Evolutionary conservation across 2,329 filamentous ascomycete genomes (phyloP).

Genomic region (Hypoxylon sp.): DNA sequence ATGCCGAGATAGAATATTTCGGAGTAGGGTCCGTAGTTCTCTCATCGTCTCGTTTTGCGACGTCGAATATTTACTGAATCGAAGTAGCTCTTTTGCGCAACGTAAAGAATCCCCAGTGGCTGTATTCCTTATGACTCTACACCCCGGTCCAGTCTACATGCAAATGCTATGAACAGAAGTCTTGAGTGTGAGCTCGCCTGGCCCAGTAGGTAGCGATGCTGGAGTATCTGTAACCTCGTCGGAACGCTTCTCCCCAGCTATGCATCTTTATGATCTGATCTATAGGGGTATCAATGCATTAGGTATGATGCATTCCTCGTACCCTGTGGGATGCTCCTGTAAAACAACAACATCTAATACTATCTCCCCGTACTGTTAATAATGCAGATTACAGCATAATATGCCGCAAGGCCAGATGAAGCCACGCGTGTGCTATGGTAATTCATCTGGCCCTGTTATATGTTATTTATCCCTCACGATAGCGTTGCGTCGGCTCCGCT

Average conservation of each 20-base stretch:
- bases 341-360: conserved; percentile 7
- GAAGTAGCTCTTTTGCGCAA: conserved; percentile 5
- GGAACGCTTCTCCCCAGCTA: conserved; percentile 23
- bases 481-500: conserved; percentile 53
- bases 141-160: conserved; percentile 29
- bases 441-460: neutral
- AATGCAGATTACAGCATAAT: conserved; percentile 16
- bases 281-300: conserved; percentile 50
- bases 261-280: conserved; percentile 39
- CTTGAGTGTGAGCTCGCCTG: conserved; percentile 17
- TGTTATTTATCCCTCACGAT: conserved; percentile 32
- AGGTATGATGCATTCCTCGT: conserved; percentile 22
- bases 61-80: neutral
- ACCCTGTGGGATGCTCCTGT: conserved; percentile 14
- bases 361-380: conserved; percentile 10
- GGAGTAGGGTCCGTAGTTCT: neutral
- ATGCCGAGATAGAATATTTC: conserved; percentile 3
- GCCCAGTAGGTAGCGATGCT: conserved; percentile 4
- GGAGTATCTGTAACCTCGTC: conserved; percentile 7
- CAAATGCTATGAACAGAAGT: conserved; percentile 31
- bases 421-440: neutral
- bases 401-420: conserved; percentile 5
- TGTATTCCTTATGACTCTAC: conserved; percentile 17
- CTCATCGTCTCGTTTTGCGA: neutral
- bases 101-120: neutral